A percentile compares a stretch with the other conserved stretches of the same genome.
These are phyloP conservation scores for Dacryopinax spathularia DNA, from an alignment of 768 basidiomycete genomes.

Conservation along the genomic window DNA sequence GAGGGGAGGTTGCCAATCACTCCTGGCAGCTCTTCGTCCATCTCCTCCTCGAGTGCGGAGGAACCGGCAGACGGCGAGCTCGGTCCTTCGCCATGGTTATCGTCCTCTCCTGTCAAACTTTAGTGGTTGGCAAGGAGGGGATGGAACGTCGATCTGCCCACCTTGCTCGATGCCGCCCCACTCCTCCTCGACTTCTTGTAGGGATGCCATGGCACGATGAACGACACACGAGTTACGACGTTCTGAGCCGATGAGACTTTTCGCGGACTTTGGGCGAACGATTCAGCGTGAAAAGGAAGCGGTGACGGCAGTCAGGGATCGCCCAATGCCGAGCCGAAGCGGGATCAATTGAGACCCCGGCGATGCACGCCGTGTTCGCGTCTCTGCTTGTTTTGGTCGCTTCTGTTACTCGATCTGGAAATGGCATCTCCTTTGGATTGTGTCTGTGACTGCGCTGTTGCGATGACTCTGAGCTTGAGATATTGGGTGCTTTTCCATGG, in stretches of 20 bases:
- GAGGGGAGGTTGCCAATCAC: conserved; percentile 26
- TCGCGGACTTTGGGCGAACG: background rate
- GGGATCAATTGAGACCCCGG: background rate
- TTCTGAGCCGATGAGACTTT: background rate
- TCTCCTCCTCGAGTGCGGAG: conserved; percentile 19
- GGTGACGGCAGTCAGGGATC: background rate
- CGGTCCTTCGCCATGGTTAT: background rate
- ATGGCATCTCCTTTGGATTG: background rate
- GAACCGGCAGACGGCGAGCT: background rate
- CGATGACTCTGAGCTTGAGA: background rate
- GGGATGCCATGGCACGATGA: background rate
- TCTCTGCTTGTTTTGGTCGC: background rate
- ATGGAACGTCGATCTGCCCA: background rate
- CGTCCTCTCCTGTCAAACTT: background rate
- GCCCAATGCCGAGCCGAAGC: background rate
- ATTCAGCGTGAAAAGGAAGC: background rate
- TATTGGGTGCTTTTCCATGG: background rate
- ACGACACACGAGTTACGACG: background rate
- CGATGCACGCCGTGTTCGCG: background rate
- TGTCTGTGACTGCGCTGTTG: background rate
- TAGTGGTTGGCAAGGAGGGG: background rate
- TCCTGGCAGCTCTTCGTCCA: conserved; percentile 41
- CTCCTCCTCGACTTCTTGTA: background rate
- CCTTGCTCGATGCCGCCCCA: background rate
- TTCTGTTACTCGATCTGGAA: background rate